phyloP scores from a whole-genome alignment of 75 land plant species.

The Cryptomeria japonica region DNA sequence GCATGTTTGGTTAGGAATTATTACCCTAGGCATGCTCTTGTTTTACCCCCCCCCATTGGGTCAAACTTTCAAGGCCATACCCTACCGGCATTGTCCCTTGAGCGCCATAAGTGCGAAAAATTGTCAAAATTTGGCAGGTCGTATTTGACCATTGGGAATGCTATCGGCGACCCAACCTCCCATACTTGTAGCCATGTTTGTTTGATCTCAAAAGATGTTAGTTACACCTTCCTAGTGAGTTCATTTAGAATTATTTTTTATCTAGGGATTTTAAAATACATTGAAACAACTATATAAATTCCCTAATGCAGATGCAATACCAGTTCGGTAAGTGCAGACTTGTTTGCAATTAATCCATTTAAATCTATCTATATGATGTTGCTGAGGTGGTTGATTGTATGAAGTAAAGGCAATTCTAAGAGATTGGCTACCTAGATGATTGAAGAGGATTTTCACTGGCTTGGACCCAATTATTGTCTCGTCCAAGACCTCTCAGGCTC shows the following conservation, averaged over 20 bases:
- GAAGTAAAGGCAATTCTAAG: background rate
- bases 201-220: background rate
- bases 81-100: no score
- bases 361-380: background rate
- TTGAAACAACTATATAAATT: background rate
- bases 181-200: background rate
- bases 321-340: background rate
- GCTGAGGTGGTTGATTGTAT: background rate
- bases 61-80: no score
- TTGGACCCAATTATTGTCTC: slow-evolving; percentile 26
- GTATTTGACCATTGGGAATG: background rate
- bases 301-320: background rate
- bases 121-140: no score
- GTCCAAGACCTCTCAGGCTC: slow-evolving; percentile 30
- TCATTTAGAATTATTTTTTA: background rate
- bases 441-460: slow-evolving; percentile 43
- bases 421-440: slow-evolving; percentile 32
- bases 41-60: no score
- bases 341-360: background rate
- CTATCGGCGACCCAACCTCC: background rate
- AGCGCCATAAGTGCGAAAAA: no score
- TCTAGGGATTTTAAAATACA: background rate
- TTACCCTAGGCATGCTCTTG: no score
- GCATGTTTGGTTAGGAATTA: no score
- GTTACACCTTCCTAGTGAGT: background rate